These are phyloP conservation scores for Pythium aphanidermatum DNA, from an alignment of 352 stramenopile genomes.

Conservation along the genomic window DNA sequence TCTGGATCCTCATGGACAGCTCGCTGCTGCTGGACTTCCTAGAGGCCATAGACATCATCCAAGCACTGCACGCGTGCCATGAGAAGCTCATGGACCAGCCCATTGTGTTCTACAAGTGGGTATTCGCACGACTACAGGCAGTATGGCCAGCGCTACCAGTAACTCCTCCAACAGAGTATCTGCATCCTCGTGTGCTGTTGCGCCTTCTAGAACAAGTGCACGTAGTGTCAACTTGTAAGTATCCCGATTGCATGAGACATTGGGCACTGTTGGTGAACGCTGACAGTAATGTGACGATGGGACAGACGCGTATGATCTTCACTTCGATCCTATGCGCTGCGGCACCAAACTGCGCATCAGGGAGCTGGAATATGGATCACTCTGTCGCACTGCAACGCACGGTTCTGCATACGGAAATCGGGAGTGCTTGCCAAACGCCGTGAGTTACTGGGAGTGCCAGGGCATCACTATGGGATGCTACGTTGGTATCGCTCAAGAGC, in stretches of 20 bases:
- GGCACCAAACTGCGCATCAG: slow-evolving; percentile 41
- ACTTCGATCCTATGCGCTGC: slow-evolving; percentile 33
- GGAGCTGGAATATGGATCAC: slow-evolving; percentile 27
- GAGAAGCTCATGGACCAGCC: slow-evolving; percentile 22
- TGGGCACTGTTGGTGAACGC: neutral
- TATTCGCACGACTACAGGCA: slow-evolving; percentile 8
- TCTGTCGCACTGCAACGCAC: slow-evolving; percentile 19
- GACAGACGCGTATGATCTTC: slow-evolving; percentile 42
- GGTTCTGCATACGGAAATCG: slow-evolving; percentile 47
- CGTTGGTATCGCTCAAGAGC: slow-evolving; percentile 37
- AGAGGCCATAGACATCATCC: slow-evolving; percentile 19
- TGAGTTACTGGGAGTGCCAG: slow-evolving; percentile 69
- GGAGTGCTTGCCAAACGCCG: slow-evolving; percentile 24
- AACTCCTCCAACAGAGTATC: slow-evolving; percentile 17
- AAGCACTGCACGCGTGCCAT: slow-evolving; percentile 18
- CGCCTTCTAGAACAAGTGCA: slow-evolving; percentile 43
- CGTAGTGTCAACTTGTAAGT: slow-evolving; percentile 44
- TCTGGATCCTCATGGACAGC: slow-evolving; percentile 31
- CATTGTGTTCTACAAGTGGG: slow-evolving; percentile 17
- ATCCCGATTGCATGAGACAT: neutral
- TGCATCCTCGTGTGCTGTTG: slow-evolving; percentile 34
- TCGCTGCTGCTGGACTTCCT: slow-evolving; percentile 53
- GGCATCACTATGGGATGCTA: slow-evolving; percentile 60
- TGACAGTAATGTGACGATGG: no score
- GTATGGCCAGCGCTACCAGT: slow-evolving; percentile 23